phyloP scores from a whole-genome alignment of 805 yeast genomes.

The Candida ascalaphidarum region DNA sequence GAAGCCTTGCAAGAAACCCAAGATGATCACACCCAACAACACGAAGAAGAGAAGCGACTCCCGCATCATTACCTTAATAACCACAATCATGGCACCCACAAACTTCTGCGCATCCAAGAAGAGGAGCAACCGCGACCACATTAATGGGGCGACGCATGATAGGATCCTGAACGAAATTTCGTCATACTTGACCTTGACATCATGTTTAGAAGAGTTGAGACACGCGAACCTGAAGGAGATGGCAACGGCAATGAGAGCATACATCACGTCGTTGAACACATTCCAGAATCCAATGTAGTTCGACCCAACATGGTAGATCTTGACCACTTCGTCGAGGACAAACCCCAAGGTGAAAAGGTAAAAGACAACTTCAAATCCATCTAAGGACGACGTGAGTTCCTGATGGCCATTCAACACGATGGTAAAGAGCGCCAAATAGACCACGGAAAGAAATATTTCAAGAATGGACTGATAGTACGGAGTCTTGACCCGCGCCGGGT shows the following conservation, averaged over 20 bases:
- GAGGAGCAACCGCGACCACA: constrained; percentile 74
- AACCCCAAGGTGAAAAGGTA: constrained; percentile 62
- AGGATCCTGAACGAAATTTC: constrained; percentile 58
- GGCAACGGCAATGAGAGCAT: constrained; percentile 43
- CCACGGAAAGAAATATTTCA: constrained; percentile 58
- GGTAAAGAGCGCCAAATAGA: constrained; percentile 57
- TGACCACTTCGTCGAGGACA: constrained; percentile 57
- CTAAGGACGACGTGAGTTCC: constrained; percentile 19
- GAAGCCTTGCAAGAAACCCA: constrained; percentile 83
- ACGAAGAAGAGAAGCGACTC: constrained; percentile 81
- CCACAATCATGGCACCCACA: constrained; percentile 85
- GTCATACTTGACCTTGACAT: constrained; percentile 31
- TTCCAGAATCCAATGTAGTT: constrained; percentile 72
- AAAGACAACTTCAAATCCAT: constrained; percentile 45
- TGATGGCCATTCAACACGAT: constrained; percentile 53
- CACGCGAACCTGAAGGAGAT: constrained; percentile 45
- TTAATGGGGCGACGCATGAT: constrained; percentile 76
- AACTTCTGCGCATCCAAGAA: constrained; percentile 73
- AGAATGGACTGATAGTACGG: constrained; percentile 74
- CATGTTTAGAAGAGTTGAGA: constrained; percentile 12
- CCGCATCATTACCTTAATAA: constrained; percentile 76
- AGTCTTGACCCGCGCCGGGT: constrained; percentile 77
- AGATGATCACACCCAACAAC: constrained; percentile 55
- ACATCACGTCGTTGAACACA: constrained; percentile 67
- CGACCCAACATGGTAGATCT: constrained; percentile 69